Base-by-base conservation (phyloP, 495 filamentous ascomycete genomes). In the Copromyces sp. region DNA sequence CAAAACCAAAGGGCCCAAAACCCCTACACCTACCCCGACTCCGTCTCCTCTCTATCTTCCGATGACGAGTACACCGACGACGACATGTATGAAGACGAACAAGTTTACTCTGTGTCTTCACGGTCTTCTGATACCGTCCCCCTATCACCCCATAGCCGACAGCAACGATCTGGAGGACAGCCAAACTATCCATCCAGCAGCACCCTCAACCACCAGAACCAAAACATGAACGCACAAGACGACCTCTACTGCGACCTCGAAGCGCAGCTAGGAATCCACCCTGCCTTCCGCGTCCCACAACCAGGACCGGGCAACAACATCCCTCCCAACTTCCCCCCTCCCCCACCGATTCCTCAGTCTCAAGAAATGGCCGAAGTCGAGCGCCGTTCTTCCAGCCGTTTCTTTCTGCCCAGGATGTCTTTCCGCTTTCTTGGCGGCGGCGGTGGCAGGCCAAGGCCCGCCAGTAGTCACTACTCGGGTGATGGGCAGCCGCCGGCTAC, bases 371-470 rank as follows among this genome's bases (percentile, higher is more conserved):
- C 12, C 0, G 53, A 61, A 2, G 0, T 61, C 0, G 53, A 61
- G 35, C 53, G 53, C 29, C 79, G 79, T 17, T 20, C 75, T 14
- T 70, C 35, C 39, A 11, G 8, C 35, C 77, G 80, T 37, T 81
- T 81, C 74, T 61, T 61, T 17, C 80, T 81, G 35, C 81, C 82
- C 2, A 42, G 76, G 3, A 72, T 84, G 59, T 79, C 78, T 37
- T 72, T 74, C 42, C 73, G 83, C 44, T 79, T 84, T 74, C 78
- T 78, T 17, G 29, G 35, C 7, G 17, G 24, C 5, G 3, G 32
- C 65, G 17, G 24, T 4, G 2, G n/a, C 73, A 69, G 74, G 39
- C 71, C 73, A 24, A 68, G 74, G 47, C 72, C 83, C 70, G 73
- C 74, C 35, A 78, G 77, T 71, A 81, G 73, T 41, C 73, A 75